Base-by-base conservation (phyloP, 371 early-diverging fungal genomes). In the Nosema granulosis region DNA sequence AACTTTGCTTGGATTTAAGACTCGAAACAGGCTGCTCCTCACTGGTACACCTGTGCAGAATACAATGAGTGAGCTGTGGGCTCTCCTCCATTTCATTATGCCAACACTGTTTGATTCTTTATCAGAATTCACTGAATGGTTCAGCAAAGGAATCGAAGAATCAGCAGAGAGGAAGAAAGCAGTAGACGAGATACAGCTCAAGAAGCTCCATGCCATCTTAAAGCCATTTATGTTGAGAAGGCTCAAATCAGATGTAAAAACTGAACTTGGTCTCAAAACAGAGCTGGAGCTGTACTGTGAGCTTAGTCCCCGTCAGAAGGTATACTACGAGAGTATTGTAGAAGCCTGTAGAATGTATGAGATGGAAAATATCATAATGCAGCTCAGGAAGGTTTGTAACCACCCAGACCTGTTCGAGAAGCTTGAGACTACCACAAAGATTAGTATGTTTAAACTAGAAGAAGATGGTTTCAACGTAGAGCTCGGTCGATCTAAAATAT, bases 211-310 rank as follows among this genome's bases (percentile, higher is more conserved):
- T 75, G 91, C 92, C 89, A 94, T 96, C 74, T 87, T 97, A 57
- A 93, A 94, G 79, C 97, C 97, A 13, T 95, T 97, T 86, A 96
- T 97, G 95, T 87, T 97, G 76, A 88, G 97, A 63, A 90, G 97
- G 82, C 89, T 93, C 80, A 97, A 97, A 86, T 88, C 89, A 37
- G 94, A 95, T 80, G 95, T 97, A 18, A 92, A 93, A 84, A 89
- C 92, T 81, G 94, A 94, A 86, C 87, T 94, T 26, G 93, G 92
- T 57, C 82, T 86, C 66, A 87, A 83, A 75, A 92, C 90, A 62
- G 93, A 93, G 83, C 84, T 90, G 9, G 89, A 91, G 75, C 87
- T 95, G 24, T 87, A 87, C 43, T 94, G 93, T 84, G 88, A 89
- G 22, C 77, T 95, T 76, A 92, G 91, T 1, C 89, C 90, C 37